phyloP scores from a whole-genome alignment of 345 rosid genomes.

The Ailanthus altissimus region DNA sequence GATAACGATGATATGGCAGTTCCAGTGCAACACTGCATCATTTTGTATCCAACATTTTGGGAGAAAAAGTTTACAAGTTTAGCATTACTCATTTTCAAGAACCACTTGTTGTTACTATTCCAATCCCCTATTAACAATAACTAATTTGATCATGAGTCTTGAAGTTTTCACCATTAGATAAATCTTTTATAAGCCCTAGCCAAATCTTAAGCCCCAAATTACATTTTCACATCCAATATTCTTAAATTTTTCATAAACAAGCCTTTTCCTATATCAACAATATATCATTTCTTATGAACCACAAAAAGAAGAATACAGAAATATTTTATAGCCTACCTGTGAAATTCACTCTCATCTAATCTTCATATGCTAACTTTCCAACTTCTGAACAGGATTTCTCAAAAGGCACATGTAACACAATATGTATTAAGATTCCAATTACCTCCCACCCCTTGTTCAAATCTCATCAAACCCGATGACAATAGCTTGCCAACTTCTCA shows the following conservation, averaged over 20 bases:
- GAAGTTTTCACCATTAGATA: neutral
- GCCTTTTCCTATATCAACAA: neutral
- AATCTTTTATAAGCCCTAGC: neutral
- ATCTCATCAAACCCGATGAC: neutral
- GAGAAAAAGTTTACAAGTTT: neutral
- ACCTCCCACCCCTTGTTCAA: neutral
- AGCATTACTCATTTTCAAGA: neutral
- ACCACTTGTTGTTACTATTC: neutral
- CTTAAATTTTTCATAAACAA: neutral
- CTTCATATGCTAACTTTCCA: neutral
- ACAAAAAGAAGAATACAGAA: neutral
- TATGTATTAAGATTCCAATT: neutral
- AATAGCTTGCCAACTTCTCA: neutral
- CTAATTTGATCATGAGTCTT: neutral
- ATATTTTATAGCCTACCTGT: neutral
- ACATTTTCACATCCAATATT: neutral
- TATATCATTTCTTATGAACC: neutral
- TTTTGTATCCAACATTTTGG: neutral
- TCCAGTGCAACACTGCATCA: neutral
- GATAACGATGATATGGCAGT: neutral
- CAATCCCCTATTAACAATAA: neutral
- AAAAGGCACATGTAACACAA: neutral
- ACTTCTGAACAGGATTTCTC: neutral
- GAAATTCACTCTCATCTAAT: neutral
- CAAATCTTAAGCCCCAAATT: neutral